Percentiles rank a stretch among this genome's conserved stretches.
Evolutionary conservation across 768 basidiomycete species (phyloP).

Genomic region (Lactifluus rugatus): DNA sequence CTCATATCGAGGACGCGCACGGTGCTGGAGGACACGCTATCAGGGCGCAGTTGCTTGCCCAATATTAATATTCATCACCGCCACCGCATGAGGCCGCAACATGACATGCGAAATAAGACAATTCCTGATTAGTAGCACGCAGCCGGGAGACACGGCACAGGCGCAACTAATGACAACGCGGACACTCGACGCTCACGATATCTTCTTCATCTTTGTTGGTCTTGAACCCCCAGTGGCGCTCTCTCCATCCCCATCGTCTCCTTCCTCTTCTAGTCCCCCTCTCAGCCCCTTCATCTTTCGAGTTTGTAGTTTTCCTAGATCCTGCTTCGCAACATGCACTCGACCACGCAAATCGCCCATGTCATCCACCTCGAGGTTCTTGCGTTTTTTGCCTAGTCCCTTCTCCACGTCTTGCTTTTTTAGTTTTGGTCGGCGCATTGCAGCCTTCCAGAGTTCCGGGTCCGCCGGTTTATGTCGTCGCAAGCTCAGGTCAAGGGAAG

Average conservation of each 20-base stretch:
- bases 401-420: slow-evolving; percentile 81
- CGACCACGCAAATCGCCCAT: slow-evolving; percentile 94
- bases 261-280: slow-evolving; percentile 24
- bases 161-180: background rate
- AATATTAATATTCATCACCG: background rate
- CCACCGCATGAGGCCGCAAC: background rate
- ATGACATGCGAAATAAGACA: background rate
- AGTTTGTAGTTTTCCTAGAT: slow-evolving; percentile 75
- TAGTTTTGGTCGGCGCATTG: slow-evolving; percentile 76
- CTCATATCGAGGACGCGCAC: no score
- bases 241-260: slow-evolving; percentile 19
- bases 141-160: background rate
- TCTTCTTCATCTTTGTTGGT: slow-evolving; percentile 19
- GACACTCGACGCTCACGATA: background rate
- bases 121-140: no score
- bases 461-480: slow-evolving; percentile 70
- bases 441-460: slow-evolving; percentile 67
- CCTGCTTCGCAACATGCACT: slow-evolving; percentile 85
- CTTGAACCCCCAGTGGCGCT: slow-evolving; percentile 14
- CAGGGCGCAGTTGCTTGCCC: background rate
- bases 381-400: slow-evolving; percentile 84
- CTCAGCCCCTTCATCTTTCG: slow-evolving; percentile 96
- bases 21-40: background rate
- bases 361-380: slow-evolving; percentile 94
- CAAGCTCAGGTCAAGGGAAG: slow-evolving; percentile 73